A percentile compares a stretch with the other conserved stretches of the same genome.
Evolutionary conservation across 768 basidiomycete genomes (phyloP).

Genomic region (Krasilnikovozyma curviuscula): DNA sequence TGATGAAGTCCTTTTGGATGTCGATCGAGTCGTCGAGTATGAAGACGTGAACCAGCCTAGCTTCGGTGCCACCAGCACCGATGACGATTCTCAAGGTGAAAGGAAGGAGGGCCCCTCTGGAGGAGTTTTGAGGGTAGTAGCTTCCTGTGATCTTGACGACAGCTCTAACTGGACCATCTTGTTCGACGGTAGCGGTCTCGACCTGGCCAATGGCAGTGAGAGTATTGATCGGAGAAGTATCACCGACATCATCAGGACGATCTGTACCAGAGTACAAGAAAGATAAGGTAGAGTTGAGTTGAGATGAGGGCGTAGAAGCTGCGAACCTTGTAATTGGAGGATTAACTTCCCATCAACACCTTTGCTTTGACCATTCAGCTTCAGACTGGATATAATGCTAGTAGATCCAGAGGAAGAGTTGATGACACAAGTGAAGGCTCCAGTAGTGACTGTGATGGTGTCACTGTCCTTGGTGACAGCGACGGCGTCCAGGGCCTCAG

Average conservation of each 20-base stretch:
- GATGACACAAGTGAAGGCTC: background rate
- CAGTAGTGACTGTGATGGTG: background rate
- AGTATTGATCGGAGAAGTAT: background rate
- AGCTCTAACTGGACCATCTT: conserved; percentile 1
- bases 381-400: too few species aligned
- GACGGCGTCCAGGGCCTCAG: background rate
- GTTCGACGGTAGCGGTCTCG: background rate
- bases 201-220: background rate
- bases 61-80: conserved; percentile 2
- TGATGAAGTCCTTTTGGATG: background rate
- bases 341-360: background rate
- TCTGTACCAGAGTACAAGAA: too few species aligned
- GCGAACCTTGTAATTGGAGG: conserved; percentile 1
- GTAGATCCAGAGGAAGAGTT: background rate
- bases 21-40: background rate
- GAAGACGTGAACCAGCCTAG: background rate
- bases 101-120: background rate
- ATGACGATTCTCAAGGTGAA: conserved; percentile 3
- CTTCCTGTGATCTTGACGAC: conserved; percentile 3
- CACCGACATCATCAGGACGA: background rate
- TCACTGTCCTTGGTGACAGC: background rate
- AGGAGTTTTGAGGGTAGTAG: conserved; percentile 1
- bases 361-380: background rate
- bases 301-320: too few species aligned
- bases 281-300: too few species aligned